A percentile compares a stretch with the other conserved stretches of the same genome.
Conservation (phyloP, 495 filamentous ascomycete species). For the Lasiosphaeria hispida region DNA sequence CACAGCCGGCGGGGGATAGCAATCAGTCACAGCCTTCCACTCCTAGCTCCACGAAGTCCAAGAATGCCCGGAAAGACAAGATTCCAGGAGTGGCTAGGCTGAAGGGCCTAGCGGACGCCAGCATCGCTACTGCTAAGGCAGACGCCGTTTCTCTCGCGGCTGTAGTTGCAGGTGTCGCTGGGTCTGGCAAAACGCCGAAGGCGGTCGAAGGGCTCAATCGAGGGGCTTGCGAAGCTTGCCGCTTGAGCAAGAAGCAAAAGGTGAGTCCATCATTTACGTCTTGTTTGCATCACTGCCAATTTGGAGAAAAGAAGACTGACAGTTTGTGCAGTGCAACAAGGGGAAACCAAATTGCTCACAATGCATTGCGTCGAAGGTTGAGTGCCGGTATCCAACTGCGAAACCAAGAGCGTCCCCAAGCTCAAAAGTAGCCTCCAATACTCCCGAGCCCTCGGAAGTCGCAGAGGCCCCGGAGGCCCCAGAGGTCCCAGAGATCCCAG, state of each 20-base stretch:
- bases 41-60: slow-evolving; percentile 16
- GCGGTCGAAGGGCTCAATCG: slow-evolving; percentile 23
- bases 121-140: slow-evolving; percentile 6
- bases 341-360: slow-evolving; percentile 37
- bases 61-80: slow-evolving; percentile 30
- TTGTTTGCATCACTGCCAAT: background rate
- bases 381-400: slow-evolving; percentile 37
- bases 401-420: slow-evolving; percentile 20
- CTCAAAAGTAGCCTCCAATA: slow-evolving; percentile 11
- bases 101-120: too few relatives aligned
- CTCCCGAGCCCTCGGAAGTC: background rate
- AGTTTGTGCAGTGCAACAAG: slow-evolving; percentile 38
- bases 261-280: slow-evolving; percentile 11
- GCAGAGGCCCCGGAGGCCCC: slow-evolving; percentile 15
- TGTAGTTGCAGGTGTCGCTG: slow-evolving; percentile 17
- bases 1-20: slow-evolving; percentile 1
- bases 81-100: too few relatives aligned
- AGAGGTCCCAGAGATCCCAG: background rate
- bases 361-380: slow-evolving; percentile 27
- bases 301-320: slow-evolving; percentile 2
- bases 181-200: slow-evolving; percentile 21
- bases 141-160: slow-evolving; percentile 4
- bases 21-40: slow-evolving; percentile 4
- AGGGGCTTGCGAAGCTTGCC: slow-evolving; percentile 41
- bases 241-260: slow-evolving; percentile 19